Base-by-base conservation (phyloP, 306 rosid genomes). In the Ormosia emarginata region DNA sequence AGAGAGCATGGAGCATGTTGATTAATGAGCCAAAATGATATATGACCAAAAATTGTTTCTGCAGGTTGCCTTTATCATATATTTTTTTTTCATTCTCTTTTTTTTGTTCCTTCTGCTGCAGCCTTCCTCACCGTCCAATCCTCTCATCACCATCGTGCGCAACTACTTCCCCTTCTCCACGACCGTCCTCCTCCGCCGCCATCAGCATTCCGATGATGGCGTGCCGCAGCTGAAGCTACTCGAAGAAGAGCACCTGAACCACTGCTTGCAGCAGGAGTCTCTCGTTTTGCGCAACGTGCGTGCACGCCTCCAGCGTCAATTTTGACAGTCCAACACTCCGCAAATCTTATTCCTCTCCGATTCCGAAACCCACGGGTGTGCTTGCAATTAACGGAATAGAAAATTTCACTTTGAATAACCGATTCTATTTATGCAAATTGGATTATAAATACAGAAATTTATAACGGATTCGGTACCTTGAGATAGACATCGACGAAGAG, bases 201-300 rank as follows among this genome's bases (percentile, higher is more conserved):
- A 92, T 68, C 24, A 95, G 74, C 1, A 95, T 90, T 30, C 93
- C 98, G 0, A 98, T 92, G 34, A 95, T 91, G 52, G 99, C 97
- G 78, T 93, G 96, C 1, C 99, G 98, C 12, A 95, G 94, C 86
- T 95, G 99, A 52, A 95, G 92, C 87, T 95, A 98, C 91, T 95
- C 99, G 64, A 93, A 93, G 92, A 95, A 95, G 4, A 95, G 90
- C 7, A 95, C 98, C 55, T 93, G 90, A 53, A 95, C 93, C 56
- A 95, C 97, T 9, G 99, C 97, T 29, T 98, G 93, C 36, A 95
- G 39, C 0, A 98, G 99, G 40, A 95, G 89, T 39, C 99, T 97
- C 82, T 93, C 99, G 88, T 95, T 95, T 82, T 95, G 99, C 24
- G 99, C 96, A 15, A 97, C 99, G 91, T 93, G 99, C 2, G 99